Base-by-base conservation (phyloP, 2,329 filamentous ascomycete genomes). In the Rachicladosporium sp. region DNA sequence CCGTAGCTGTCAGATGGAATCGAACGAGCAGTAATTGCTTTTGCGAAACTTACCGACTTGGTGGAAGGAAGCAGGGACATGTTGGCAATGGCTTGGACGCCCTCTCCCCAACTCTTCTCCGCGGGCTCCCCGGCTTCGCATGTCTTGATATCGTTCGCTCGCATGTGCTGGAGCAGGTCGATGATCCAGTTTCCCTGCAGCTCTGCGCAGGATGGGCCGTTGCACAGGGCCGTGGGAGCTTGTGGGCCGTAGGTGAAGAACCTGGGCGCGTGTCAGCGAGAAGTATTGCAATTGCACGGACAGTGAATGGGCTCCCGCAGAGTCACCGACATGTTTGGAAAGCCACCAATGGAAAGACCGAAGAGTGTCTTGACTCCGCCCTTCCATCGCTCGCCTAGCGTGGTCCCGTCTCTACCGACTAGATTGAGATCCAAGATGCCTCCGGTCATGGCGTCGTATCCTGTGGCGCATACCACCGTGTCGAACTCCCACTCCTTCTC, bases 171-270 rank as follows among this genome's bases (percentile, higher is more conserved):
- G 44, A 68, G 61, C 9, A 58, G 53, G 37, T 64, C 60, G 15
- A 65, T 58, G 31, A 68, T 63, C 53, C 60, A 68, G 35, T 67
- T 61, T 9, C 58, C 61, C 46, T 68, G 65, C 2, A 58, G 52
- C 43, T 68, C 64, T 12, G 65, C 51, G 44, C 62, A 67, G 15
- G 54, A 62, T 1, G 65, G 65, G 0, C 65, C 65, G 36, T 68
- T 68, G 38, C 56, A 59, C 46, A 67, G 65, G 2, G 64, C 64
- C 0, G 65, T 68, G 0, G 65, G 65, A 4, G 35, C 35, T 36
- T 6, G n/a, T n/a, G n/a, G n/a, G n/a, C n/a, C n/a, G n/a, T n/a
- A n/a, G n/a, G n/a, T n/a, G n/a, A n/a, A 54, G 54, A 65, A n/a
- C n/a, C n/a, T n/a, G n/a, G n/a, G n/a, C n/a, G n/a, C n/a, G n/a